Base-by-base conservation (phyloP, 2,329 filamentous ascomycete species). In the Teratosphaeria viscida region DNA sequence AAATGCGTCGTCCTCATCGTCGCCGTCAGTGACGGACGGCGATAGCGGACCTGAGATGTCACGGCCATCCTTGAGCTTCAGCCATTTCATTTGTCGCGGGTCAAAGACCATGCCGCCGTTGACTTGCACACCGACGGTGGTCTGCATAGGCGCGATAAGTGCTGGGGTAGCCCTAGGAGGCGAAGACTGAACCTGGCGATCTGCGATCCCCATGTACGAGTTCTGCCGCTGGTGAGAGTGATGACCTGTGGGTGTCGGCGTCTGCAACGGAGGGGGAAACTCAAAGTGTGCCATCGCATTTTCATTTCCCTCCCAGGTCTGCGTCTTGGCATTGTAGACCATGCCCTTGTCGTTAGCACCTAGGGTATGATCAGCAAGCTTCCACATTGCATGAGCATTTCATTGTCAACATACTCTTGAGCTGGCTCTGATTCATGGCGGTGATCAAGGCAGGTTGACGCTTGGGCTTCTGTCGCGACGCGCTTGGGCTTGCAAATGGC, bases 91-190 rank as follows among this genome's bases (percentile, higher is more conserved):
- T 67, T 90, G 90, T 63, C 90, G 87, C 3, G 94, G 94, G 71
- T 99, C 94, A 72, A 97, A 99, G 10, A 97, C 88, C 94, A 99
- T 99, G 66, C 91, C 90, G n/a, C 91, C 89, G 60, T 96, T 91
- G 39, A 96, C 88, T 74, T 96, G 92, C 14, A 96, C 88, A 62
- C 90, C 92, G 69, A 92, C 89, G 62, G 87, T 72, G 4, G 86
- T 82, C 58, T 88, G 89, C 56, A 96, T 89, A 65, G 96, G 94
- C 55, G 91, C 91, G 68, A 99, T 99, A 19, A 99, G 81, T 5
- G 92, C 91, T 10, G 90, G 78, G 6, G 55, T 27, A 14, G 27
- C 26, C 80, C 62, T 86, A 75, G 66, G 79, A 43, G 77, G 78
- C 52, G 75, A 78, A 35, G 66, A 64, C 65, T 67, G 55, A 70